Evolutionary conservation across 495 filamentous ascomycete genomes (phyloP).

Genomic region (Cercophora newfieldiana): DNA sequence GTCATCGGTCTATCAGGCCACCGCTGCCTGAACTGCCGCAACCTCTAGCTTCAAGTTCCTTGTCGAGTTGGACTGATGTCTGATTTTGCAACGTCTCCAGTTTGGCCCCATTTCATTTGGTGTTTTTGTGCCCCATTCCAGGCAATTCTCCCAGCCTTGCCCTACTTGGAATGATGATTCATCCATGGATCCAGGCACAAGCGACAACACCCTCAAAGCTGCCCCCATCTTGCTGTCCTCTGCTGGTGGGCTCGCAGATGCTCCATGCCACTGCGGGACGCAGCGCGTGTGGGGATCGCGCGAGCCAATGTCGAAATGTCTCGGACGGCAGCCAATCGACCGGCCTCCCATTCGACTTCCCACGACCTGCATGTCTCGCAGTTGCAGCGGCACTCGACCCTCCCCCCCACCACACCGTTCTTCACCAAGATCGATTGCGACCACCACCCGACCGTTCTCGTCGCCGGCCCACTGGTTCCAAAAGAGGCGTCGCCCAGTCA

Average conservation of each 20-base stretch:
- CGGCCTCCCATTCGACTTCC: slow-evolving; percentile 10
- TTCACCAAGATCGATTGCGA: background rate
- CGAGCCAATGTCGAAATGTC: slow-evolving; percentile 14
- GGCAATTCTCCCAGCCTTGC: background rate
- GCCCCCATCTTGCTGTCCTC: too few species aligned
- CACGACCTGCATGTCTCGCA: slow-evolving; percentile 5
- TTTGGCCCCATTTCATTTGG: background rate
- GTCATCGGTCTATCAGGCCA: background rate
- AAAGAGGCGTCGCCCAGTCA: background rate
- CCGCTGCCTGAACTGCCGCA: background rate
- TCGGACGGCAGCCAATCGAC: slow-evolving; percentile 31
- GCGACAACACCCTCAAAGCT: too few species aligned
- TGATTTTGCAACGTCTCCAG: background rate
- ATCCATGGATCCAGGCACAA: background rate
- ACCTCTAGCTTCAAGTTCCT: too few species aligned
- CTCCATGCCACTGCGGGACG: background rate
- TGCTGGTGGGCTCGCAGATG: background rate
- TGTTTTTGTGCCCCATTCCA: background rate
- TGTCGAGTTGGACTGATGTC: background rate
- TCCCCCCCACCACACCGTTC: background rate
- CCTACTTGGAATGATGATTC: background rate
- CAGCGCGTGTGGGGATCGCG: slow-evolving; percentile 10
- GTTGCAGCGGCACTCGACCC: background rate
- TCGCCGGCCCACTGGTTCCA: background rate
- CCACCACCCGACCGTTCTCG: background rate